Evolutionary conservation across 768 basidiomycete species (phyloP), one percentile per base, ranked within the genome.

Genomic region (Panus rudis): DNA sequence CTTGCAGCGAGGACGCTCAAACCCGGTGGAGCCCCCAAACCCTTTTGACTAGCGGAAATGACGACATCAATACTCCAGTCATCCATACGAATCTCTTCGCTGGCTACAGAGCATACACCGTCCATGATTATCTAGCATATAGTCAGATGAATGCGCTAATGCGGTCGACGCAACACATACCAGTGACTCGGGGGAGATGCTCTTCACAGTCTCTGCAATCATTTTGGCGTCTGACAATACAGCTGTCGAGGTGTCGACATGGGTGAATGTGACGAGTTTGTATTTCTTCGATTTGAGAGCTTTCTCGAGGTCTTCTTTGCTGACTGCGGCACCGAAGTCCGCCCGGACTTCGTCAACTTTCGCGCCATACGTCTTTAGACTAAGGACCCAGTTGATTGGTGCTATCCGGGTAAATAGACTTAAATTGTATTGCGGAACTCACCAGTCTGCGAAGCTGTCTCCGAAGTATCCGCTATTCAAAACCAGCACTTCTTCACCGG

Each of bases 51-150:
- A 8, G 89, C 92, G 13, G 83, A 78, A 31, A 93, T 53, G 20
- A 98, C 84, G 27, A 92, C 79, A 52, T 99, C 96, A 41, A 98
- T 71, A 20, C 75, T 81, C 96, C 96, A 98, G 2, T 76, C 82
- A 53, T 98, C 96, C 71, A 96, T 86, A 34, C 72, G 78, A 54
- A 99, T 92, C 61, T 97, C 92, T 61, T 98, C 96, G 53, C 84
- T 89, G 4, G 89, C 96, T 13, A 97, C 92, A 2, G 92, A 84
- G 65, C 96, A 99, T 21, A 99, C 96, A n/a, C 79, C 90, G 57
- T 99, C 96, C 46, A 92, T 70, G 6, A 87, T 70, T 32, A 92
- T 70, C 83, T 86, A 45, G 10, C 28, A 30, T 10, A n/a, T 10
- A 30, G 28, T 30, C 10, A 30, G 28, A 30, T n/a, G 28, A 30